Conservation (phyloP, 257 asterid genomes). For the Henckelia pumila region DNA sequence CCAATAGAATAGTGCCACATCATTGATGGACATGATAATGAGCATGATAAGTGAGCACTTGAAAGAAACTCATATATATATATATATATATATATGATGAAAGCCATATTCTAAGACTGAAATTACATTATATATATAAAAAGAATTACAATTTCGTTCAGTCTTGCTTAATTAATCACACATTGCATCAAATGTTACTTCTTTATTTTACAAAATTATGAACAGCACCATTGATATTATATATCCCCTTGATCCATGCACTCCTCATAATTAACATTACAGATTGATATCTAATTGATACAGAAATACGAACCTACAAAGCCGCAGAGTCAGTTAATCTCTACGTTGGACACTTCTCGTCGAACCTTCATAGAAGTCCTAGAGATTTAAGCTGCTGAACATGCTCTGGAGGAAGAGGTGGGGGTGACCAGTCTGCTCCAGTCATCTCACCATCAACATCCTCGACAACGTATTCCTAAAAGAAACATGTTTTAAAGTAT, state of each 20-base stretch:
- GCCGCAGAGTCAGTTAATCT: no score
- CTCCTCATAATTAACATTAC: constrained; percentile 11
- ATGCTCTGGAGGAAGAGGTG: constrained; percentile 80
- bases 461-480: constrained; percentile 93
- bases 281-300: constrained; percentile 21
- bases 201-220: constrained; percentile 26
- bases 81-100: no score
- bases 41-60: no score
- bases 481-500: not conserved
- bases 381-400: constrained; percentile 87
- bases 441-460: constrained; percentile 86
- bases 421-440: constrained; percentile 83
- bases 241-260: constrained; percentile 11
- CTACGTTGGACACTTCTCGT: constrained; percentile 18
- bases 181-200: constrained; percentile 9
- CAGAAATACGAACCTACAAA: constrained; percentile 15
- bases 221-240: constrained; percentile 27
- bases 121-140: no score
- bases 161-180: no score
- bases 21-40: no score
- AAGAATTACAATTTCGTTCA: no score
- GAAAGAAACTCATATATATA: no score
- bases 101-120: no score
- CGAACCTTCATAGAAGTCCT: constrained; percentile 63
- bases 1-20: no score